phyloP scores from a whole-genome alignment of 306 rosid species.

The Trifolium subterraneum region DNA sequence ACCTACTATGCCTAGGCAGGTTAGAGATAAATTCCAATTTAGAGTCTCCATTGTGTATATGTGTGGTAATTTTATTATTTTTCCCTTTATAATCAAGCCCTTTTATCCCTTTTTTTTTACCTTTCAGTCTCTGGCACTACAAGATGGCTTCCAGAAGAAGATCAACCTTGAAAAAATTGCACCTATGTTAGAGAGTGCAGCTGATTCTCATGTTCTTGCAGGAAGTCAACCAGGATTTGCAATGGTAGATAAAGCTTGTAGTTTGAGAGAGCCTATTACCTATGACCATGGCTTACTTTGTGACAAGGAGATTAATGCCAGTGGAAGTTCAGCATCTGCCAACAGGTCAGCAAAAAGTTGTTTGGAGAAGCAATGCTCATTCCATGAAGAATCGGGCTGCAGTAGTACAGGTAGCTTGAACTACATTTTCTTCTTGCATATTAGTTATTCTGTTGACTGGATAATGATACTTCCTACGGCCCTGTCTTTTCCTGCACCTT shows the following conservation, averaged over 20 bases:
- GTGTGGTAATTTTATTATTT: slow-evolving; percentile 35
- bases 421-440: slow-evolving; percentile 29
- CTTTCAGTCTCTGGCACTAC: slow-evolving; percentile 60
- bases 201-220: slow-evolving; percentile 70
- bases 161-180: slow-evolving; percentile 58
- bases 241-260: slow-evolving; percentile 45
- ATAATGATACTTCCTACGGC: slow-evolving; percentile 20
- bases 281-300: slow-evolving; percentile 40
- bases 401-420: slow-evolving; percentile 63
- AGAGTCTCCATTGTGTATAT: slow-evolving; percentile 30
- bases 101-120: slow-evolving; percentile 34
- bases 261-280: slow-evolving; percentile 42
- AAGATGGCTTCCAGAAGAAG: slow-evolving; percentile 63
- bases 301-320: slow-evolving; percentile 43
- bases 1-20: slow-evolving; percentile 59
- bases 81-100: slow-evolving; percentile 35
- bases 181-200: slow-evolving; percentile 61
- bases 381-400: slow-evolving; percentile 47
- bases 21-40: slow-evolving; percentile 46
- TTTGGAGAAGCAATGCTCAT: slow-evolving; percentile 45
- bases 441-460: slow-evolving; percentile 29
- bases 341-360: slow-evolving; percentile 48
- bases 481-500: slow-evolving; percentile 26
- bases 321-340: slow-evolving; percentile 42
- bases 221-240: slow-evolving; percentile 51